These are phyloP conservation scores for Silybum marianum DNA, from an alignment of 129 eudicot species.

Conservation along the genomic window DNA sequence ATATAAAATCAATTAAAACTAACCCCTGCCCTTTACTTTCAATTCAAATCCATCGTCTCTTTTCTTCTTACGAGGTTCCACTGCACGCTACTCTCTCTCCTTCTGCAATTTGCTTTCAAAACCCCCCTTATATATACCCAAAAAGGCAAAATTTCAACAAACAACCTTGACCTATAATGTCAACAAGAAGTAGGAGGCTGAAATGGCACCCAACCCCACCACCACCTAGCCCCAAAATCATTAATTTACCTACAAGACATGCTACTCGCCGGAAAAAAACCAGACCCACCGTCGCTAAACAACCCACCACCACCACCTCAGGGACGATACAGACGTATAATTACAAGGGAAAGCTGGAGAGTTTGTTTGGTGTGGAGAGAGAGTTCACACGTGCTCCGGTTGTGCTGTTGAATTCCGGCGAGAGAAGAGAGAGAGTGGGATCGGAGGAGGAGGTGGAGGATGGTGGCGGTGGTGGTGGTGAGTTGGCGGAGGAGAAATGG, in stretches of 20 bases:
- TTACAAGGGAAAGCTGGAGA: conserved; percentile 53
- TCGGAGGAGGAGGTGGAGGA: conserved; percentile 27
- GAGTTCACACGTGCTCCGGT: conserved; percentile 41
- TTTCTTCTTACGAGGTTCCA: conserved; percentile 57
- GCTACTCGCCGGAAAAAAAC: conserved; percentile 51
- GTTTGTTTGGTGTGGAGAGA: conserved; percentile 61
- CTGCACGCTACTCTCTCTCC: conserved; percentile 33
- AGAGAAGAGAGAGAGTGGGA: conserved; percentile 51
- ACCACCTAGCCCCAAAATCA: conserved; percentile 76
- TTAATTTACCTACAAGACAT: conserved; percentile 63
- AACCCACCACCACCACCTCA: conserved; percentile 13
- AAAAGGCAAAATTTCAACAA: conserved; percentile 21
- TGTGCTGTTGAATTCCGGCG: conserved; percentile 35
- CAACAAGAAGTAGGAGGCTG: conserved; percentile 45
- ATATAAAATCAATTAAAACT: conserved; percentile 5
- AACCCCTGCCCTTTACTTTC: conserved; percentile 25
- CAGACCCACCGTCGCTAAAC: conserved; percentile 28
- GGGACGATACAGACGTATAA: conserved; percentile 4
- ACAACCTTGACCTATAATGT: conserved; percentile 30
- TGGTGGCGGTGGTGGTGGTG: conserved; percentile 34
- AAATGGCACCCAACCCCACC: conserved; percentile 71
- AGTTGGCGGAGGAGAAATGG: conserved; percentile 69
- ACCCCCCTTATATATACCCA: conserved; percentile 18
- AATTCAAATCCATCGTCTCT: conserved; percentile 51
- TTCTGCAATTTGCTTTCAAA: conserved; percentile 50